Evolutionary conservation across 148 eudicot genomes (phyloP).

Genomic region (Silene latifolia): DNA sequence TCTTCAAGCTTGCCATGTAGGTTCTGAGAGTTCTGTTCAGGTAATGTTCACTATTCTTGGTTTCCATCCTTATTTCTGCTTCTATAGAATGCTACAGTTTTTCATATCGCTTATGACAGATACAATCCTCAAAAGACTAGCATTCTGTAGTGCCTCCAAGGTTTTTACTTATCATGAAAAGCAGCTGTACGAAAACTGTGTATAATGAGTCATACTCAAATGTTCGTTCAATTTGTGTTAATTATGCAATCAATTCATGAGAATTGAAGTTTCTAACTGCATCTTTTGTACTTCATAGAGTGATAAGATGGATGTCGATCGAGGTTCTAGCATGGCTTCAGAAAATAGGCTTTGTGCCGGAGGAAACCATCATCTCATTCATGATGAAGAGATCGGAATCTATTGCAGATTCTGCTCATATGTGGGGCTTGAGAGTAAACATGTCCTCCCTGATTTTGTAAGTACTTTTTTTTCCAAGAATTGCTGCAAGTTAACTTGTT

Average conservation of each 20-base stretch:
- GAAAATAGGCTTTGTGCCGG: constrained; percentile 30
- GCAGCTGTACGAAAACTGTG: no score
- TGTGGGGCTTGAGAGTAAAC: constrained; percentile 41
- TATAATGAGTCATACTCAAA: no score
- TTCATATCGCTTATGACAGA: neutral
- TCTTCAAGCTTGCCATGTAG: constrained; percentile 34
- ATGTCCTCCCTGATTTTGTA: constrained; percentile 41
- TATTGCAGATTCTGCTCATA: constrained; percentile 44
- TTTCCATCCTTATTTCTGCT: neutral
- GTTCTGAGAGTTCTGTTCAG: constrained; percentile 23
- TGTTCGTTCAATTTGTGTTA: no score
- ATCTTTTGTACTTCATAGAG: neutral
- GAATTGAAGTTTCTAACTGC: neutral
- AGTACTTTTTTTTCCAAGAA: constrained; percentile 29
- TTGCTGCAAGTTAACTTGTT: constrained; percentile 5
- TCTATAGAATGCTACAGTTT: neutral
- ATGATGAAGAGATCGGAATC: constrained; percentile 53
- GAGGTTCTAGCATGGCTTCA: constrained; percentile 12
- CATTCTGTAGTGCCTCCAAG: neutral
- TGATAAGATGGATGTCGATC: constrained; percentile 13
- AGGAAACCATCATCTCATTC: constrained; percentile 42
- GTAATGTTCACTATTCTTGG: constrained; percentile 18
- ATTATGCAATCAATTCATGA: neutral
- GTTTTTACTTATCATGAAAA: no score
- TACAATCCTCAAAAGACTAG: neutral